Evolutionary conservation across 176 grass and related monocot genomes (phyloP), one percentile per base, ranked within the genome.

Genomic region (Oropetium thomaeum): DNA sequence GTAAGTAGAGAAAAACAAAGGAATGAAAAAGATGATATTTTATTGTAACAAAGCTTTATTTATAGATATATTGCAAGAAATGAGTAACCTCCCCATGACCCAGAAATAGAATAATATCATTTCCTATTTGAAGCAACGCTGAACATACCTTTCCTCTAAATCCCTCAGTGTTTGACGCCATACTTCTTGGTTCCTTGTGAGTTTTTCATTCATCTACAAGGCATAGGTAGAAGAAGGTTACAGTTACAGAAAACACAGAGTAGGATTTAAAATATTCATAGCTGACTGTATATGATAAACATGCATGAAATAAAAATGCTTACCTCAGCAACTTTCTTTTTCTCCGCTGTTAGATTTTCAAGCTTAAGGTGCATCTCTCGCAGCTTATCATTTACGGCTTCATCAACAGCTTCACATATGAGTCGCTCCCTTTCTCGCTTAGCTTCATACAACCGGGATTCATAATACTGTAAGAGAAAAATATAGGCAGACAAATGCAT

Each of bases 131-230:
- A 43, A 53, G 39, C 20, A 81, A 70, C 48, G 65, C 19, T 40
- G 65, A 74, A 32, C 29, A 60, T 89, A 98, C 95, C 89, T 94
- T 68, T 89, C 86, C 87, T 98, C 89, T 66, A 92, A 83, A 84
- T 89, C 87, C 58, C 87, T 86, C 23, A 94, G 82, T 17, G 83
- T 98, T 76, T 84, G 81, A 27, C 73, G 82, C 95, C 89, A 92
- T 69, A 92, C 69, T 60, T 94, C 90, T 79, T 98, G 95, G 62
- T 70, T 89, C 69, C 80, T 94, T 6, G 69, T 87, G 40, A 98
- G 86, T 65, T 89, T 83, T 30, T 86, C 84, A 39, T 98, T 98
- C 68, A 79, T 86, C 95, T 98, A 62, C 38, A 82, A 85, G 30
- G 27, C 33, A 76, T 57, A 75, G 26, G 71, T 27, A 79, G 10